Base-by-base conservation (phyloP, 148 eudicot genomes). In the Chenopodium album region DNA sequence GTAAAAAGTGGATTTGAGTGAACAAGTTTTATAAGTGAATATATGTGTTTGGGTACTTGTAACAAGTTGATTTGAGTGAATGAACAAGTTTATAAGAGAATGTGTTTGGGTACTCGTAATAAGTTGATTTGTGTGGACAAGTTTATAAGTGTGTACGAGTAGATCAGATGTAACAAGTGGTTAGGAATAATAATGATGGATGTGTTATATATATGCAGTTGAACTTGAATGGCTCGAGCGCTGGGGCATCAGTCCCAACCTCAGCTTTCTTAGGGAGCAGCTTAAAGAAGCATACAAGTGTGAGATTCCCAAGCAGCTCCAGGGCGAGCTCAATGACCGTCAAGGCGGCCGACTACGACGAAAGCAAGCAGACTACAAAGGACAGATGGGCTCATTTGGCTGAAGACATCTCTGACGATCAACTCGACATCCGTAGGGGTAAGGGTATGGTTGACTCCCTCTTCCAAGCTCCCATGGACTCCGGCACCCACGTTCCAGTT, bases 351-450 rank as follows among this genome's bases (percentile, higher is more conserved):
- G 90, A 87, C 23, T 68, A 75, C 22, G 85, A 80, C 11, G 93
- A 93, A 79, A 79, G 77, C 48, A 88, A 89, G 83, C 89, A 93
- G 84, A 89, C 90, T 22, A 63, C 31, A 10, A 78, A 84, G 76
- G 98, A 93, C 91, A 87, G 73, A 68, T 93, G 98, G 98, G 85
- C 70, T 16, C 91, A 90, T 28, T 90, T 93, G 44, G 88, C 79
- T 4, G 52, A 9, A 28, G 95, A 93, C 73, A 47, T 77, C 0
- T 93, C 98, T 0, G 98, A 93, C 69, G 98, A 93, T 63, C 98
- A 93, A 71, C 98, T 90, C 72, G 97, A 93, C 81, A 93, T 93
- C 63, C 88, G 95, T 20, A 87, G 94, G 46, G 97, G 95, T 10
- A 93, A 93, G 89, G 98, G 98, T 60, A 87, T 89, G 89, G 95